Percentiles rank a stretch among this genome's conserved stretches.
Conservation (phyloP, 1,284 basidiomycete genomes). For the Filobasidium uniguttulatum region DNA sequence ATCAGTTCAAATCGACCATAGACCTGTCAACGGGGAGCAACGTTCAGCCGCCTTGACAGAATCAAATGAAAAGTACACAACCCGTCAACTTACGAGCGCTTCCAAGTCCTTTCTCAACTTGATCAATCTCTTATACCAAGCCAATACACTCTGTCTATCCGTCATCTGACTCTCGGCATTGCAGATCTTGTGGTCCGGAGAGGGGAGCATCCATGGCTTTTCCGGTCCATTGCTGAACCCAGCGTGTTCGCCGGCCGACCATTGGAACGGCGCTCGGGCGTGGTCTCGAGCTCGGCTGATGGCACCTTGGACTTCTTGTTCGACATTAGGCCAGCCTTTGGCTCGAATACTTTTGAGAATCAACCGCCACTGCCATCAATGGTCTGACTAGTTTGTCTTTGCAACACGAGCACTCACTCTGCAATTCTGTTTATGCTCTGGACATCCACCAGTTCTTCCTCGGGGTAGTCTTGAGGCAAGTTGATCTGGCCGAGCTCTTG, state of each 20-base stretch:
- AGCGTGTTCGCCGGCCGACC: not conserved
- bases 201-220: constrained; percentile 1
- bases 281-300: not conserved
- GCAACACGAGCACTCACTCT: not conserved
- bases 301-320: not conserved
- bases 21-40: not conserved
- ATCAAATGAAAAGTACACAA: too few species aligned
- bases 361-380: too few species aligned
- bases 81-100: not conserved
- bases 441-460: constrained; percentile 28
- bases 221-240: not conserved
- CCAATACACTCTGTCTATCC: not conserved
- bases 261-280: constrained; percentile 1
- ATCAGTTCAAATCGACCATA: constrained; percentile 3
- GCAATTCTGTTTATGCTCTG: constrained; percentile 13
- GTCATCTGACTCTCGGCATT: not conserved
- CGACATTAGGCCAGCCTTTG: not conserved
- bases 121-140: not conserved
- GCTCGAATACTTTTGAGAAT: not conserved
- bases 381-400: not conserved
- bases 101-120: not conserved
- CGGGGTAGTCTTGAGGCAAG: constrained; percentile 25
- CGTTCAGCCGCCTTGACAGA: too few species aligned
- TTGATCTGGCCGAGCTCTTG: constrained; percentile 32
- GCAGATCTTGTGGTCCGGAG: constrained; percentile 1